Percentiles rank a stretch among this genome's conserved stretches.
phyloP scores from a whole-genome alignment of 306 rosid species.

The Prunus davidiana region DNA sequence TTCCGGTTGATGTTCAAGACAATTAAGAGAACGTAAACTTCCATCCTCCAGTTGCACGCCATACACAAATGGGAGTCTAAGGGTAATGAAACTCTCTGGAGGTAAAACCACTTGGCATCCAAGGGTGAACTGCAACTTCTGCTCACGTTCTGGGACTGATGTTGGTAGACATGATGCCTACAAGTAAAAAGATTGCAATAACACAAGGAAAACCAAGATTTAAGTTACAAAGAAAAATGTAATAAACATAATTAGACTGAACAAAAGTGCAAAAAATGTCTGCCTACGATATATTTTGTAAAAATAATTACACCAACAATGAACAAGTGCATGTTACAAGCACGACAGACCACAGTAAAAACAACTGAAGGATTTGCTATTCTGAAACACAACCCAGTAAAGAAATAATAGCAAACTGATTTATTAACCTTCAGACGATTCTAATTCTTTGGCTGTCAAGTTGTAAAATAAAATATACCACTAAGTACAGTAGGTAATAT shows the following conservation, averaged over 20 bases:
- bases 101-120: constrained; percentile 78
- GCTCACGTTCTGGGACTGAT: constrained; percentile 59
- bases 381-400: background rate
- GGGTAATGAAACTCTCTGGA: constrained; percentile 86
- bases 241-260: background rate
- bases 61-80: constrained; percentile 79
- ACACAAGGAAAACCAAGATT: background rate
- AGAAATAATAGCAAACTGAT: background rate
- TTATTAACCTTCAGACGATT: background rate
- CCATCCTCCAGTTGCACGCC: constrained; percentile 79
- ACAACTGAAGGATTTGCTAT: background rate
- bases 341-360: background rate
- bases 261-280: background rate
- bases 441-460: background rate
- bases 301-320: background rate
- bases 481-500: background rate
- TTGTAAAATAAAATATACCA: background rate
- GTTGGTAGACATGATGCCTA: constrained; percentile 72
- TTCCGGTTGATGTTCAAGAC: constrained; percentile 79
- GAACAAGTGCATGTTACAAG: constrained; percentile 6
- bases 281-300: background rate
- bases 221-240: background rate
- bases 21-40: constrained; percentile 58
- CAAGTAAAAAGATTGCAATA: constrained; percentile 24
- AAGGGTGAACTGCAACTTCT: constrained; percentile 68